Percentiles rank a stretch among this genome's conserved stretches.
Evolutionary conservation across 345 rosid genomes (phyloP).

Genomic region (Lepidium didymum): DNA sequence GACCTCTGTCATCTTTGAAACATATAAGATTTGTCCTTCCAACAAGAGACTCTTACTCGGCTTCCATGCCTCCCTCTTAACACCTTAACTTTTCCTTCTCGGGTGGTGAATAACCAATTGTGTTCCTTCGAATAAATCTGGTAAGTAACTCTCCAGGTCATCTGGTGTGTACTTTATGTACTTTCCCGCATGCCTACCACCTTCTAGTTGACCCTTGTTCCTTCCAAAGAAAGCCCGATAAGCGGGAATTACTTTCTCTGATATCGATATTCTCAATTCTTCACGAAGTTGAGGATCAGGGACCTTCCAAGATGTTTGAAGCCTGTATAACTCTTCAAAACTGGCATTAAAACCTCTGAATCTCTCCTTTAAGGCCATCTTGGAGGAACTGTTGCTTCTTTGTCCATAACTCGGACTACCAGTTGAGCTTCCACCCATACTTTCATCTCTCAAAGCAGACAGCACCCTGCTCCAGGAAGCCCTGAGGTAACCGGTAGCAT

Average conservation of each 20-base stretch:
- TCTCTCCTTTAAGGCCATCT: constrained; percentile 72
- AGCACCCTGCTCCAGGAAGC: constrained; percentile 81
- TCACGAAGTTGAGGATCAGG: constrained; percentile 94
- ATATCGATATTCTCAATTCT: constrained; percentile 85
- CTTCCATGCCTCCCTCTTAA: constrained; percentile 20
- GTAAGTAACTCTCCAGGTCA: constrained; percentile 72
- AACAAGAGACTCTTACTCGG: neutral
- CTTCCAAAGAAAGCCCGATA: constrained; percentile 86
- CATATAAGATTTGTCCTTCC: constrained; percentile 5
- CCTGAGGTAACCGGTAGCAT: constrained; percentile 88
- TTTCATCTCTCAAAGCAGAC: constrained; percentile 78
- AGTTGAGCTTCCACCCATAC: constrained; percentile 57
- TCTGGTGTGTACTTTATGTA: constrained; percentile 92
- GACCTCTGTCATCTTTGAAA: constrained; percentile 14
- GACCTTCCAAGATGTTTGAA: constrained; percentile 94
- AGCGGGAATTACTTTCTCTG: constrained; percentile 83
- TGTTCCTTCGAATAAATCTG: constrained; percentile 81
- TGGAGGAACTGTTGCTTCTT: constrained; percentile 44
- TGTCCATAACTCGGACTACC: constrained; percentile 53
- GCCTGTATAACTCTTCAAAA: constrained; percentile 79
- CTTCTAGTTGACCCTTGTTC: constrained; percentile 72
- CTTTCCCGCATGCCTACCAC: constrained; percentile 80
- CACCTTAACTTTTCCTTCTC: constrained; percentile 63
- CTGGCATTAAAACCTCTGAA: constrained; percentile 83
- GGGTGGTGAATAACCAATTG: constrained; percentile 73